Base-by-base conservation (phyloP, 2,329 filamentous ascomycete species). In the Botrytis medusae region DNA sequence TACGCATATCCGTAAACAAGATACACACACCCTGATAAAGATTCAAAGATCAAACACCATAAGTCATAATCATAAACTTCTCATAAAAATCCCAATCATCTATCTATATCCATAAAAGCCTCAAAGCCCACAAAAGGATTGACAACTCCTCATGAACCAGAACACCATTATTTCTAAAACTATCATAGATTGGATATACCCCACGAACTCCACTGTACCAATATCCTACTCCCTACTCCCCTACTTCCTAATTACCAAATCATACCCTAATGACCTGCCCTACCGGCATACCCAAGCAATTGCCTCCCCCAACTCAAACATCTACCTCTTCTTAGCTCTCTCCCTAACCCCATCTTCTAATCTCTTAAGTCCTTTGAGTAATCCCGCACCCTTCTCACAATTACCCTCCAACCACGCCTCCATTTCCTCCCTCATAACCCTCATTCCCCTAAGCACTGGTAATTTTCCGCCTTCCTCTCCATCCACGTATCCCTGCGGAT, bases 381-480 rank as follows among this genome's bases (percentile, higher is more conserved):
- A 85, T 65, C 93, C 83, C 79, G 92, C 84, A 0, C 95, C 95
- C 79, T 90, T 92, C 84, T 97, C 95, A 76, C 92, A 92, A 81
- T 97, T 96, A 16, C 81, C 86, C 83, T 92, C 91, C 72, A 98
- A 84, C 92, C 93, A 97, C 2, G 73, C 80, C 84, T 98, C 95
- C 94, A 98, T 97, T 79, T 86, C 86, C 84, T 93, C 90, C 75
- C 95, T 87, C 20, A 93, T 85, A 42, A 80, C 81, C 78, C 86
- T 88, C 89, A 98, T 89, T 1, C 91, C 89, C 79, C 85, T 89
- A 73, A 92, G 81, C 7, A 95, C 87, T 0, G 95, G 95, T 87
- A 98, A 87, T 77, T 83, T 87, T n/a, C 81, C 83, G 1, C 86
- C 89, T 42, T 90, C 90, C 82, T 95, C 94, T 1, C 80, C 84